phyloP scores from a whole-genome alignment of 106 monocot genomes.

The Cymbidium sinense region DNA sequence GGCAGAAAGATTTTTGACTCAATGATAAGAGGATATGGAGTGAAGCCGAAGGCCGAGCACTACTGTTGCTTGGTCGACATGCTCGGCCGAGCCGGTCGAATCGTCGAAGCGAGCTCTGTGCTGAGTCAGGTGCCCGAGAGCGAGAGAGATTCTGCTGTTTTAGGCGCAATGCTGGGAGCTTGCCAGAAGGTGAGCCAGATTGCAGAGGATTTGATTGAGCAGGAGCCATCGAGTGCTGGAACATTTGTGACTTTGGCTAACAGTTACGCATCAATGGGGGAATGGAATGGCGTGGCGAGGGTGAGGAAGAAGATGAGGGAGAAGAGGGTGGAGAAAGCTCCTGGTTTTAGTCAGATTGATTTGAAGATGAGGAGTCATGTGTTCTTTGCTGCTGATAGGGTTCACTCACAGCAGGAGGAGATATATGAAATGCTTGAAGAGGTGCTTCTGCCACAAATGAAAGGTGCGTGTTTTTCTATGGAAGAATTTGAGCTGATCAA shows the following conservation, averaged over 20 bases:
- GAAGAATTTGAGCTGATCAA: too few species aligned
- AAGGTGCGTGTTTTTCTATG: not conserved
- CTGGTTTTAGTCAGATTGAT: slow-evolving; percentile 35
- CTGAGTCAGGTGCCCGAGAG: slow-evolving; percentile 10
- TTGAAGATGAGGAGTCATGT: slow-evolving; percentile 28
- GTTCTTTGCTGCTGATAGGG: slow-evolving; percentile 28
- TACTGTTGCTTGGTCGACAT: slow-evolving; percentile 31
- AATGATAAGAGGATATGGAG: slow-evolving; percentile 12
- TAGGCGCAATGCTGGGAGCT: slow-evolving; percentile 32
- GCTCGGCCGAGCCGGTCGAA: slow-evolving; percentile 23
- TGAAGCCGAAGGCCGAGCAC: slow-evolving; percentile 28
- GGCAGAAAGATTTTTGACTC: slow-evolving; percentile 33
- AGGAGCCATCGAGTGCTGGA: slow-evolving; percentile 15
- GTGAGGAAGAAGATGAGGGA: slow-evolving; percentile 41
- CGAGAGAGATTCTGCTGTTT: slow-evolving; percentile 19
- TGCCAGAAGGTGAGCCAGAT: slow-evolving; percentile 19
- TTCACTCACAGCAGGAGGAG: slow-evolving; percentile 17
- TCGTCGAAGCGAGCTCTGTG: slow-evolving; percentile 21
- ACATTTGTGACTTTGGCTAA: slow-evolving; percentile 25
- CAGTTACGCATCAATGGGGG: slow-evolving; percentile 23
- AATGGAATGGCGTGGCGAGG: slow-evolving; percentile 24
- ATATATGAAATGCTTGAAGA: slow-evolving; percentile 37
- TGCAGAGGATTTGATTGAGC: slow-evolving; percentile 30
- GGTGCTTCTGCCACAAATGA: slow-evolving; percentile 39
- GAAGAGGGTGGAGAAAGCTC: slow-evolving; percentile 32